Conservation (phyloP, 2,329 filamentous ascomycete genomes). For the Cyphellophora europaea region DNA sequence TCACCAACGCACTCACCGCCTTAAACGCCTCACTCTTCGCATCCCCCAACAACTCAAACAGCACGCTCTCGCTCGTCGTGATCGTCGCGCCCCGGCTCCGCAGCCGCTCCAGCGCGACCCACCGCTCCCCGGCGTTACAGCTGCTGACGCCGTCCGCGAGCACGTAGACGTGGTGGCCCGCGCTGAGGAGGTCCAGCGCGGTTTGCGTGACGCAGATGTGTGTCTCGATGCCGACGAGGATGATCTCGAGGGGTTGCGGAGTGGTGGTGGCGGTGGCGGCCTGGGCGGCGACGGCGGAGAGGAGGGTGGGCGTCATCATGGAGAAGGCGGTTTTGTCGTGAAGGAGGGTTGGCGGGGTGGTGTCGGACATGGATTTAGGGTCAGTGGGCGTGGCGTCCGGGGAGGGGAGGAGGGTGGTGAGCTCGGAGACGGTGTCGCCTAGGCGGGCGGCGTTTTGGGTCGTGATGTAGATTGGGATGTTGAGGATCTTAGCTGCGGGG, state of each 20-base stretch:
- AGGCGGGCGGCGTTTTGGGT: constrained; percentile 75
- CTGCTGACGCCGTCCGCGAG: constrained; percentile 84
- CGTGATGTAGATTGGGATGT: constrained; percentile 73
- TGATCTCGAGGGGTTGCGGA: constrained; percentile 45
- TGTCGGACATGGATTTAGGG: constrained; percentile 22
- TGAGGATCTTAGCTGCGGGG: constrained; percentile 42
- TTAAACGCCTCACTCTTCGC: constrained; percentile 62
- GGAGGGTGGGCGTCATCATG: constrained; percentile 63
- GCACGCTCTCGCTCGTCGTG: constrained; percentile 78
- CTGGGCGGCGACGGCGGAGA: constrained; percentile 1
- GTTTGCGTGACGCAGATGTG: constrained; percentile 96
- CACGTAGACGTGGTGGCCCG: constrained; percentile 74
- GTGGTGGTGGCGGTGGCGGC: constrained; percentile 15
- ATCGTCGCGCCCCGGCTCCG: constrained; percentile 66
- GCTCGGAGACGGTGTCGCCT: constrained; percentile 69
- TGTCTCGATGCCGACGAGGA: constrained; percentile 82
- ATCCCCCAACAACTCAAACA: constrained; percentile 86
- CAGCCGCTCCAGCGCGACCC: constrained; percentile 67
- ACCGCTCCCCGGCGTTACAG: constrained; percentile 73
- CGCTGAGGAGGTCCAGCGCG: constrained; percentile 64
- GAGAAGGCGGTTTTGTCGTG: constrained; percentile 81
- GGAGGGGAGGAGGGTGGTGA: constrained; percentile 44
- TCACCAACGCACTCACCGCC: constrained; percentile 62
- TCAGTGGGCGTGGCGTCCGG: constrained; percentile 47
- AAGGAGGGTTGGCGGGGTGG: background rate